Evolutionary conservation across 2,329 filamentous ascomycete genomes (phyloP).

Genomic region (Penicillium sp.): DNA sequence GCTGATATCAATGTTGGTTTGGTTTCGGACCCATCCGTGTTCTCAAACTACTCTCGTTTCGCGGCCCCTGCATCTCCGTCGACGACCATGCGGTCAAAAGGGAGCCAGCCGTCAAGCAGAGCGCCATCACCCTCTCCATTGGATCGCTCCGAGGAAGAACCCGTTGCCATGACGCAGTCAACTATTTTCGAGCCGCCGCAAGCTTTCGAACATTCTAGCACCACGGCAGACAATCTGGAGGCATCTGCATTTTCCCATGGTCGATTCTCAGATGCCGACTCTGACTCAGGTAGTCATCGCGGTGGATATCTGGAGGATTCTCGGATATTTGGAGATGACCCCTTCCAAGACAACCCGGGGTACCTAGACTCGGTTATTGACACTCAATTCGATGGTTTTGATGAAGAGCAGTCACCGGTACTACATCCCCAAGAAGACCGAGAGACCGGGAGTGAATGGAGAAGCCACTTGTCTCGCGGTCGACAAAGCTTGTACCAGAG

Average conservation of each 20-base stretch:
- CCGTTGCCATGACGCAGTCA: slow-evolving; percentile 39
- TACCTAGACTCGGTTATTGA: slow-evolving; percentile 43
- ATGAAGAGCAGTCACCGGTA: slow-evolving; percentile 28
- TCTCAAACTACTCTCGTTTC: slow-evolving; percentile 47
- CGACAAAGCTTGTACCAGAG: slow-evolving; percentile 15
- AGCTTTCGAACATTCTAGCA: slow-evolving; percentile 3
- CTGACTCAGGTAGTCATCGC: slow-evolving; percentile 34
- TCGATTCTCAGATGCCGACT: slow-evolving; percentile 45
- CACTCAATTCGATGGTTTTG: slow-evolving; percentile 36
- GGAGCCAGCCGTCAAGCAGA: slow-evolving; percentile 31
- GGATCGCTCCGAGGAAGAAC: slow-evolving; percentile 26
- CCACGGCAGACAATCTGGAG: slow-evolving; percentile 20
- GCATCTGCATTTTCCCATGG: slow-evolving; percentile 39
- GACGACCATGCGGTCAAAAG: slow-evolving; percentile 36
- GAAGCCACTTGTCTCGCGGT: slow-evolving; percentile 21
- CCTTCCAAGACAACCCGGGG: slow-evolving; percentile 37
- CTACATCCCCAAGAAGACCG: slow-evolving; percentile 12
- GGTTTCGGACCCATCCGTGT: slow-evolving; percentile 51
- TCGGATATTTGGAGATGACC: slow-evolving; percentile 32
- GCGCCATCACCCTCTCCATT: slow-evolving; percentile 30
- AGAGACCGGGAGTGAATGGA: slow-evolving; percentile 12
- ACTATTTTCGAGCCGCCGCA: slow-evolving; percentile 39
- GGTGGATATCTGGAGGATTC: slow-evolving; percentile 30
- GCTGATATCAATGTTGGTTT: slow-evolving; percentile 48
- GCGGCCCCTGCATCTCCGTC: slow-evolving; percentile 33